Evolutionary conservation across 2,329 filamentous ascomycete genomes (phyloP).

Genomic region (Zelopaecilomyces penicillatus): DNA sequence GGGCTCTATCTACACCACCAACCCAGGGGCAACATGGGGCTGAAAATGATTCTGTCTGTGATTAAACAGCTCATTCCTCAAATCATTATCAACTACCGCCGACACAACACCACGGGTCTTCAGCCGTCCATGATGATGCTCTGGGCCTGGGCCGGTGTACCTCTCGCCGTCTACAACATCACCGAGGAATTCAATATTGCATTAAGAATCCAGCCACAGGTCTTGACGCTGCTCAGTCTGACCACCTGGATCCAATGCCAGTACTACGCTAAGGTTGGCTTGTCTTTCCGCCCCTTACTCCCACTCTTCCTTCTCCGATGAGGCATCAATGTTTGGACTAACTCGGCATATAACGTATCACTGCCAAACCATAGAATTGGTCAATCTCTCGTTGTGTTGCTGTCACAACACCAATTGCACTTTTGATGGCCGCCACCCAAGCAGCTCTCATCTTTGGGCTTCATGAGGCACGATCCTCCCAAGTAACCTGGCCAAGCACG

Average conservation of each 20-base stretch:
- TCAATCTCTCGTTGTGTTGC: slow-evolving; percentile 37
- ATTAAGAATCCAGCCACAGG: slow-evolving; percentile 34
- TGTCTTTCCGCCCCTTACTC: slow-evolving; percentile 8
- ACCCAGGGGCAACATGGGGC: neutral
- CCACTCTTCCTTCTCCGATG: neutral
- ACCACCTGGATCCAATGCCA: slow-evolving; percentile 36
- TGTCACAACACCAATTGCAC: slow-evolving; percentile 42
- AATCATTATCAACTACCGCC: slow-evolving; percentile 58
- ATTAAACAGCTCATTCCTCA: slow-evolving; percentile 53
- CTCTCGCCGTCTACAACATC: slow-evolving; percentile 47
- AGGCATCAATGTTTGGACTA: neutral
- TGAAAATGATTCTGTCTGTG: neutral
- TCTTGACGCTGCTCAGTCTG: slow-evolving; percentile 33
- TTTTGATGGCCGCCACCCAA: slow-evolving; percentile 52
- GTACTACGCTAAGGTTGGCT: slow-evolving; percentile 31
- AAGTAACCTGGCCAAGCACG: slow-evolving; percentile 52
- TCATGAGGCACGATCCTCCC: slow-evolving; percentile 32
- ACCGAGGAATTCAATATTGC: slow-evolving; percentile 33
- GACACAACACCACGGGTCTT: slow-evolving; percentile 57
- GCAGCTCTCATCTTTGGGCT: slow-evolving; percentile 50
- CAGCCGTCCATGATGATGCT: slow-evolving; percentile 66
- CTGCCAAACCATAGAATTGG: slow-evolving; percentile 37
- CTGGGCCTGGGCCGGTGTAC: slow-evolving; percentile 60
- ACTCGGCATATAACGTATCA: slow-evolving; percentile 3
- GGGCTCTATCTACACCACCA: neutral